These are phyloP conservation scores for Buddleja alternifolia DNA, from an alignment of 257 asterid genomes.

Conservation along the genomic window DNA sequence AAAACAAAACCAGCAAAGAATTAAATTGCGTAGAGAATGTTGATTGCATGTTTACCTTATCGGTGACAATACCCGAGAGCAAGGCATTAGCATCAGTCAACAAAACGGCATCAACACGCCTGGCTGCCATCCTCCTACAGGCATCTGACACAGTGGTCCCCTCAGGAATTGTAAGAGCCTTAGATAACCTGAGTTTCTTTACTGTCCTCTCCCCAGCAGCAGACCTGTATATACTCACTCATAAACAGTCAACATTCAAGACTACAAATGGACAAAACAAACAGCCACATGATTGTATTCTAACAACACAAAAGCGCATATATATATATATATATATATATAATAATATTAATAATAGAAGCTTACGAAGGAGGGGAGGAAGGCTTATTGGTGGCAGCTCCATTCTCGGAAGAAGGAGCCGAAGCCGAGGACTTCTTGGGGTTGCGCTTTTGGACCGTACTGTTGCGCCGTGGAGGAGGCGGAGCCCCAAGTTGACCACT, in stretches of 20 bases:
- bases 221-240: slow-evolving; percentile 42
- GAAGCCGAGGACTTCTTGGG: slow-evolving; percentile 31
- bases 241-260: slow-evolving; percentile 2
- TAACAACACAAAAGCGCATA: background rate
- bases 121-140: slow-evolving; percentile 90
- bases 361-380: slow-evolving; percentile 41
- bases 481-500: slow-evolving; percentile 36
- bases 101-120: slow-evolving; percentile 91
- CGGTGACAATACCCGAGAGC: slow-evolving; percentile 98
- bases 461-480: slow-evolving; percentile 33
- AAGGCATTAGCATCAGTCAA: slow-evolving; percentile 88
- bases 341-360: too few relatives aligned
- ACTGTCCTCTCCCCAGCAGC: slow-evolving; percentile 87
- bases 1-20: slow-evolving; percentile 13
- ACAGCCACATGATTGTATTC: background rate
- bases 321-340: too few relatives aligned
- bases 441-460: slow-evolving; percentile 33
- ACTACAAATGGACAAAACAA: background rate
- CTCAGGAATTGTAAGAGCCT: slow-evolving; percentile 95
- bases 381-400: slow-evolving; percentile 30
- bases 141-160: slow-evolving; percentile 93
- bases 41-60: slow-evolving; percentile 56
- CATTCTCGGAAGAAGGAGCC: slow-evolving; percentile 34
- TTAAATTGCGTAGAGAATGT: slow-evolving; percentile 13
- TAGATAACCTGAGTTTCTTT: slow-evolving; percentile 85